Conservation (phyloP, 1,284 basidiomycete genomes). For the Apiotrichum domesticum region DNA sequence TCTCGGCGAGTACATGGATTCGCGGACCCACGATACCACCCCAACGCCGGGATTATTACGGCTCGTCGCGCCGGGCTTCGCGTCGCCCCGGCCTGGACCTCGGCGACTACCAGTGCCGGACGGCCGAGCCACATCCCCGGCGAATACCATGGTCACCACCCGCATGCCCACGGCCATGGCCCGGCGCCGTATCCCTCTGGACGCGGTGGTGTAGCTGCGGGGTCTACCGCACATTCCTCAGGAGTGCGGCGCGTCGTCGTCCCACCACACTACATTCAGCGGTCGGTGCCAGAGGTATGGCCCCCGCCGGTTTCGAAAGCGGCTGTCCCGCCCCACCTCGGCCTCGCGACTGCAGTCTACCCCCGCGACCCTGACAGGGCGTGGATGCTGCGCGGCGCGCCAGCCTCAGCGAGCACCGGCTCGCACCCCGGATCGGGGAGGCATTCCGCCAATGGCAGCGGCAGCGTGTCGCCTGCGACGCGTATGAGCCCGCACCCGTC, state of each 20-base stretch:
- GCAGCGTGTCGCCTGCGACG: not conserved
- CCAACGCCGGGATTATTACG: conserved; percentile 16
- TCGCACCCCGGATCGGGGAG: not conserved
- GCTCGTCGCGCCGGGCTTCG: conserved; percentile 10
- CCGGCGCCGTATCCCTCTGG: not conserved
- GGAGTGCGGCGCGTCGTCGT: not conserved
- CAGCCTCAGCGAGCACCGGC: not conserved
- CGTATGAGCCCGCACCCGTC: not conserved
- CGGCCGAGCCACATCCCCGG: not conserved
- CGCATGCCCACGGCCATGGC: not conserved
- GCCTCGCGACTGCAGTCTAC: conserved; percentile 25
- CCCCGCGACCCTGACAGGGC: conserved; percentile 28
- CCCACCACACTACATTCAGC: not conserved
- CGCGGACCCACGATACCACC: conserved; percentile 22
- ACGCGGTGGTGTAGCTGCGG: not conserved
- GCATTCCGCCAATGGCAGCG: not conserved
- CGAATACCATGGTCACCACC: not conserved
- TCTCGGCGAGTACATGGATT: not conserved
- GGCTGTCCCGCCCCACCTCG: not conserved
- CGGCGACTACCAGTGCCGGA: not conserved
- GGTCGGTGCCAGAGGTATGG: conserved; percentile 24
- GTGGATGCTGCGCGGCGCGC: conserved; percentile 9
- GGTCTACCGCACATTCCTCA: not conserved
- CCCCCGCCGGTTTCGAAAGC: conserved; percentile 12
- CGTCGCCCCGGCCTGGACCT: conserved; percentile 23